These are phyloP conservation scores for Saprolegnia parasitica DNA, from an alignment of 352 stramenopile genomes.

Conservation along the genomic window DNA sequence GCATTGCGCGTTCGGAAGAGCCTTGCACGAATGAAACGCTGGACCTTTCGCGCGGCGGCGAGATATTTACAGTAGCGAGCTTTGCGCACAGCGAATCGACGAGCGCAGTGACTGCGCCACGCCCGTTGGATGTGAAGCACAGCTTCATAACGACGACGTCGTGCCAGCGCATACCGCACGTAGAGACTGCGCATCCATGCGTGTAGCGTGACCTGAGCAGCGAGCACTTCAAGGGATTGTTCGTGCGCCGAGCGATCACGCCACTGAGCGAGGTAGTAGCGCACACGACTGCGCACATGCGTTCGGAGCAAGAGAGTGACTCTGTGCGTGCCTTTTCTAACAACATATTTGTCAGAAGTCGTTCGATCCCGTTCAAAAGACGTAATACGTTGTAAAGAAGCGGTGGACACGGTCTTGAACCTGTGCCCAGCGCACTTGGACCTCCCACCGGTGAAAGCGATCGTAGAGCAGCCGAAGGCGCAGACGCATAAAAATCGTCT, in stretches of 20 bases:
- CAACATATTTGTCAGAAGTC: background rate
- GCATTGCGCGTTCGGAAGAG: constrained; percentile 38
- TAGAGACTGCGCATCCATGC: constrained; percentile 42
- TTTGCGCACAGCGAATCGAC: constrained; percentile 38
- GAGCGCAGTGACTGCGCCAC: constrained; percentile 53
- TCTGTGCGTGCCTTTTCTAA: background rate
- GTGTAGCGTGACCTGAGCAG: constrained; percentile 47
- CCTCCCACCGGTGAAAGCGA: constrained; percentile 36
- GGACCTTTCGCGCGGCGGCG: constrained; percentile 34
- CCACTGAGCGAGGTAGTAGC: too few species aligned
- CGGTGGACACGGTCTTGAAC: constrained; percentile 33
- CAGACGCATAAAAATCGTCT: background rate
- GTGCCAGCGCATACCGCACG: constrained; percentile 32
- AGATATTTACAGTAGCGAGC: constrained; percentile 40
- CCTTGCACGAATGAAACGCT: constrained; percentile 41
- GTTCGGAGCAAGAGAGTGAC: background rate
- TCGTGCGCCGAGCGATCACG: constrained; percentile 28
- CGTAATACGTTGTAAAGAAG: constrained; percentile 48
- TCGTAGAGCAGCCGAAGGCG: background rate
- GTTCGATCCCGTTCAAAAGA: too few species aligned
- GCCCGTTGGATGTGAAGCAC: constrained; percentile 38
- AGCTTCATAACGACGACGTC: constrained; percentile 33
- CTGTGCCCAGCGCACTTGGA: constrained; percentile 27
- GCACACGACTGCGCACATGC: background rate
- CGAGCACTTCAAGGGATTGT: constrained; percentile 39